Conservation (phyloP, 2,329 filamentous ascomycete species). For the Venturia pyrina region DNA sequence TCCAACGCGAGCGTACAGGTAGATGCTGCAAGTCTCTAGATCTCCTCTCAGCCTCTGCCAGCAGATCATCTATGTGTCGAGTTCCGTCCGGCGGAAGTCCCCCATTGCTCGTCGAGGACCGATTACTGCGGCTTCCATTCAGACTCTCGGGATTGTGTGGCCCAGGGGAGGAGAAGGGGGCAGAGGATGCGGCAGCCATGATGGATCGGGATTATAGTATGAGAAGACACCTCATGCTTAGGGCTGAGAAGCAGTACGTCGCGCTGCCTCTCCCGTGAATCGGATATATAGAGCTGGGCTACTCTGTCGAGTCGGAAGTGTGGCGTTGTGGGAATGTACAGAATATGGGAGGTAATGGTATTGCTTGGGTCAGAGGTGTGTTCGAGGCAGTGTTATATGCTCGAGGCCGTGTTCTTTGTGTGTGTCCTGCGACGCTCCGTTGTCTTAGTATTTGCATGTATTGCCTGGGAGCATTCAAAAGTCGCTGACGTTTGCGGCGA, state of each 20-base stretch:
- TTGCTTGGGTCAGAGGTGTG: not conserved
- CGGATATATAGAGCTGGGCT: not conserved
- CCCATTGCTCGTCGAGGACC: slow-evolving; percentile 18
- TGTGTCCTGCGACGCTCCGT: not conserved
- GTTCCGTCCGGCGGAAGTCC: slow-evolving; percentile 17
- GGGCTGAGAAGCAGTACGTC: not conserved
- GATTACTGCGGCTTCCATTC: slow-evolving; percentile 4
- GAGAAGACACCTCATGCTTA: not conserved
- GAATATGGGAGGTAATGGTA: not conserved
- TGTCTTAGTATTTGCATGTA: not conserved
- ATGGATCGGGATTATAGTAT: not conserved
- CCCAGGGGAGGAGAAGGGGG: not conserved
- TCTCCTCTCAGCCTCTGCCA: slow-evolving; percentile 25
- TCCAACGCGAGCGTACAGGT: slow-evolving; percentile 18
- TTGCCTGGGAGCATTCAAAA: not conserved
- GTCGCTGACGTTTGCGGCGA: not conserved
- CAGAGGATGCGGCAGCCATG: slow-evolving; percentile 10
- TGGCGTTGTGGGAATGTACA: not conserved
- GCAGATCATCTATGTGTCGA: slow-evolving; percentile 32
- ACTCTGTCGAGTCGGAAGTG: not conserved
- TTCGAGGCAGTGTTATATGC: not conserved
- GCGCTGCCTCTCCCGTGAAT: slow-evolving; percentile 1
- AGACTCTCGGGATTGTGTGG: not conserved
- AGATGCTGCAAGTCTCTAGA: slow-evolving; percentile 16
- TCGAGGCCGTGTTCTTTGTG: not conserved